Evolutionary conservation across 2,329 filamentous ascomycete genomes (phyloP), one percentile per base, ranked within the genome.

Genomic region (Thielaviopsis musarum): DNA sequence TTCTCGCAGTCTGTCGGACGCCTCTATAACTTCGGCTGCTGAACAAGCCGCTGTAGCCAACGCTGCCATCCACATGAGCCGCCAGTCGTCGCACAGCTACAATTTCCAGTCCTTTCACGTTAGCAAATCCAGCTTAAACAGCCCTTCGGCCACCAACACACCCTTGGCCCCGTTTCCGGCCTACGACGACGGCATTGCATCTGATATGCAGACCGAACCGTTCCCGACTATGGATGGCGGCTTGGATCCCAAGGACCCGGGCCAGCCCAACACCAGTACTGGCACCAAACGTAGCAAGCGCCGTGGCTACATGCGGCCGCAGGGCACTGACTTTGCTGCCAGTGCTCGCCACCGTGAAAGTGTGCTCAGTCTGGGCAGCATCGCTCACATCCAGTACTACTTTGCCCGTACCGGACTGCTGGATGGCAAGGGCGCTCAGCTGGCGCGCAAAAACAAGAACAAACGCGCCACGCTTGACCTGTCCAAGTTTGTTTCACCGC

Each of bases 321-420:
- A 90, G 69, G 88, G 84, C 58, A 94, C 88, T 57, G 81, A 90
- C 67, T 98, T 97, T 70, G 88, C 93, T 26, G 86, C 87, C 62
- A 96, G 91, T 60, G 93, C 93, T 54, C 84, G 83, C 68, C 89
- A 89, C 56, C 80, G 93, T 63, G 91, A 98, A 70, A 96, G 91
- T 69, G 93, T 98, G 64, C 85, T 97, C 81, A 95, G 89, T 68
- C 74, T 98, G 63, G 93, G 93, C 59, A 96, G 91, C 71, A 98
- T 98, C 66, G 89, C 91, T 59, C 93, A 98, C 73, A 76, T 98
- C 67, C 93, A 98, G 71, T 95, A 97, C 73, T 98, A 97, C 73
- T 98, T 98, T 74, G 91, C 93, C 41, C 80, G 93, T 62, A 98
- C 93, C 0, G 93, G 93, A 5, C 73, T 98, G 64, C 74, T 98